phyloP scores from a whole-genome alignment of 106 monocot species.

The Dendrobium catenatum region DNA sequence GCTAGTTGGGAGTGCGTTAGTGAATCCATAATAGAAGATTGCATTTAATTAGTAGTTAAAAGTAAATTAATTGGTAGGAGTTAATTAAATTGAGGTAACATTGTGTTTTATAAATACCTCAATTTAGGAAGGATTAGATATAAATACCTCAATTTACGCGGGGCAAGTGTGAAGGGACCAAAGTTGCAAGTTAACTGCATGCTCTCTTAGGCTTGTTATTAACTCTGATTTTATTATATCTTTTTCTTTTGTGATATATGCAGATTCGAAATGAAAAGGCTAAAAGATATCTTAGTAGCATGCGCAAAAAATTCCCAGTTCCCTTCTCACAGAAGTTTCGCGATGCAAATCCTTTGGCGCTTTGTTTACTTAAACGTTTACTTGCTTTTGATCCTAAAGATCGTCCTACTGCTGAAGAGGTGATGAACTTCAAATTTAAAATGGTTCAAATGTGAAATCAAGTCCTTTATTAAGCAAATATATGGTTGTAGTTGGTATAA shows the following conservation, averaged over 20 bases:
- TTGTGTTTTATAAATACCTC: too few relatives aligned
- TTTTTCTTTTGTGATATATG: conserved; percentile 9
- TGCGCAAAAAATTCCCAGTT: conserved; percentile 53
- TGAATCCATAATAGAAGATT: too few relatives aligned
- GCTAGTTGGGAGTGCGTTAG: too few relatives aligned
- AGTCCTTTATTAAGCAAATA: background rate
- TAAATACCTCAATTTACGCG: too few relatives aligned
- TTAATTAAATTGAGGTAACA: too few relatives aligned
- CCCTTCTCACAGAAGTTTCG: conserved; percentile 64
- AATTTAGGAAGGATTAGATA: too few relatives aligned
- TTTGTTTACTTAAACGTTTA: conserved; percentile 46
- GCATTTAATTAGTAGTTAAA: too few relatives aligned
- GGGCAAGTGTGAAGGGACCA: background rate
- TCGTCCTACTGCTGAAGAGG: conserved; percentile 68
- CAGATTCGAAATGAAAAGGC: conserved; percentile 82
- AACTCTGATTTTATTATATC: background rate
- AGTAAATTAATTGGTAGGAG: too few relatives aligned
- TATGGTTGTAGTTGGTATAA: background rate
- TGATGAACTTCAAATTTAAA: conserved; percentile 7
- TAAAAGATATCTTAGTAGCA: conserved; percentile 54
- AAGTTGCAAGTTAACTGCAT: background rate
- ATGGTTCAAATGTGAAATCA: background rate
- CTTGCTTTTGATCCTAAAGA: conserved; percentile 80
- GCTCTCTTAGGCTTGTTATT: background rate
- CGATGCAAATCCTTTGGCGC: conserved; percentile 52